These are phyloP conservation scores for Lichtheimia corymbifera DNA, from an alignment of 371 early-diverging fungal genomes.

Conservation along the genomic window DNA sequence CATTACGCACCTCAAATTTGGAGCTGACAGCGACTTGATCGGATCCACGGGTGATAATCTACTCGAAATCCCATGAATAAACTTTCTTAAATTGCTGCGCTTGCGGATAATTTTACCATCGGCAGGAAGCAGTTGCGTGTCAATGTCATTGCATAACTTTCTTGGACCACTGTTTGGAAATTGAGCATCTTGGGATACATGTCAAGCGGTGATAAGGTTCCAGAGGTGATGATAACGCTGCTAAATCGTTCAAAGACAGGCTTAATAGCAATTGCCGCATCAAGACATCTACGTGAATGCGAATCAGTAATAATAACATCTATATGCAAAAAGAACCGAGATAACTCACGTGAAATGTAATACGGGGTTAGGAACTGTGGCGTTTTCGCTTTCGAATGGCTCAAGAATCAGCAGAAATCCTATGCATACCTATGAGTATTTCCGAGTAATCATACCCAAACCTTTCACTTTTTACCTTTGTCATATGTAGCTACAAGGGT, in stretches of 20 bases:
- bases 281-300: conserved; percentile 76
- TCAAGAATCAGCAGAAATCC: conserved; percentile 97
- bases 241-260: conserved; percentile 96
- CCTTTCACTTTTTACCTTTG: conserved; percentile 61
- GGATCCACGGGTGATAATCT: conserved; percentile 93
- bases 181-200: conserved; percentile 99
- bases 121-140: conserved; percentile 95
- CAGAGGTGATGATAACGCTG: conserved; percentile 98
- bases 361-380: conserved; percentile 94
- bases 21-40: conserved; percentile 97
- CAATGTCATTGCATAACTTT: conserved; percentile 94
- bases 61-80: neutral
- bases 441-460: neutral
- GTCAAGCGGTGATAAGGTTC: conserved; percentile 98
- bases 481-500: conserved; percentile 96
- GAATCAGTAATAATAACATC: neutral
- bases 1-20: conserved; percentile 97
- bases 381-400: conserved; percentile 94
- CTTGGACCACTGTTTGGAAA: conserved; percentile 82
- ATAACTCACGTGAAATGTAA: conserved; percentile 78
- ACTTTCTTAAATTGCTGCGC: neutral
- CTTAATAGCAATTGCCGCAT: conserved; percentile 97
- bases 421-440: conserved; percentile 12
- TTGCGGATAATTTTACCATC: conserved; percentile 57
- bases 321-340: no score